Percentiles rank a stretch among this genome's conserved stretches.
Conservation (phyloP, 73 alveolate species). For the Paramecium sexaurelia region DNA sequence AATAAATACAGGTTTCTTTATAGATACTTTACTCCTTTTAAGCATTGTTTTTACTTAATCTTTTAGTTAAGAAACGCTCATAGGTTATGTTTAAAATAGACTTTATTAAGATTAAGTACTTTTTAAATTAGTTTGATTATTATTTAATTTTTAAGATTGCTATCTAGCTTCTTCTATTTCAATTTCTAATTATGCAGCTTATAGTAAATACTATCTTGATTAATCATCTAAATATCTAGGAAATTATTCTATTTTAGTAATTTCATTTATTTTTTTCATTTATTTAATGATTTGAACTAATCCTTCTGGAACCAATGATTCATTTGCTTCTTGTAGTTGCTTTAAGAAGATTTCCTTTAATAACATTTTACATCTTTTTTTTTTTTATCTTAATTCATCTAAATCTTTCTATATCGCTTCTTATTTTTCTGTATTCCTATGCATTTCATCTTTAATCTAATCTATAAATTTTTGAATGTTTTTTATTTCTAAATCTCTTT, state of each 20-base stretch:
- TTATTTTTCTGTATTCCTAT: constrained; percentile 1
- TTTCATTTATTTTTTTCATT: constrained; percentile 54
- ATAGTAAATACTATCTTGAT: not conserved
- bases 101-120: not conserved
- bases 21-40: constrained; percentile 37
- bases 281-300: not conserved
- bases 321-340: constrained; percentile 6
- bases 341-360: constrained; percentile 34
- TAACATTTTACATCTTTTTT: constrained; percentile 53
- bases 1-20: constrained; percentile 42
- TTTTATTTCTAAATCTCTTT: constrained; percentile 35
- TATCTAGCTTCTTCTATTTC: constrained; percentile 53
- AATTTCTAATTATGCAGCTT: constrained; percentile 37
- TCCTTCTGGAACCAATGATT: constrained; percentile 27
- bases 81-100: not conserved
- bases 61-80: constrained; percentile 6
- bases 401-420: not conserved
- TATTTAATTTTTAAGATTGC: not conserved
- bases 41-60: constrained; percentile 16
- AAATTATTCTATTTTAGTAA: constrained; percentile 40
- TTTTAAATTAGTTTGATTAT: not conserved
- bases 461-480: not conserved
- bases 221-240: constrained; percentile 18
- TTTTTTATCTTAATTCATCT: constrained; percentile 54
- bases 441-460: not conserved